Evolutionary conservation across 169 alveolate species (phyloP).

Genomic region (Babesia caballi): DNA sequence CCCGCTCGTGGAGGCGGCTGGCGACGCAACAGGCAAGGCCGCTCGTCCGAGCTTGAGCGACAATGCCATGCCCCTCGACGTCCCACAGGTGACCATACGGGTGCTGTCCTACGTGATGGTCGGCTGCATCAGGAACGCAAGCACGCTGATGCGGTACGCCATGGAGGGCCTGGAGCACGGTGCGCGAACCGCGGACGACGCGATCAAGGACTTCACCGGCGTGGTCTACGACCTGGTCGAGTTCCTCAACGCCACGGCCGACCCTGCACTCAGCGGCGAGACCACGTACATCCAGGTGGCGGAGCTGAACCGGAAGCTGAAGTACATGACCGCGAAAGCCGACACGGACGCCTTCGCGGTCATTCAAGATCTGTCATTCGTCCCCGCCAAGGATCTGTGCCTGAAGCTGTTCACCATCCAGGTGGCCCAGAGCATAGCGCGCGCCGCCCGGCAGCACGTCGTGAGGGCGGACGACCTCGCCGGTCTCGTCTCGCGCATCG

Average conservation of each 20-base stretch:
- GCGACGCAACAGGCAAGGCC: not conserved
- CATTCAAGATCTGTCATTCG: not conserved
- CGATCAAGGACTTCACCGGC: conserved; percentile 28
- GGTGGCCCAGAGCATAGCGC: conserved; percentile 29
- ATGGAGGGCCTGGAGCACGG: conserved; percentile 31
- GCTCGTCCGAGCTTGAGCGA: not conserved
- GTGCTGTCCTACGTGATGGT: conserved; percentile 42
- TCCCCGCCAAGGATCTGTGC: conserved; percentile 44
- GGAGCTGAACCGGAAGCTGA: conserved; percentile 16
- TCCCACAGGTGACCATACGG: conserved; percentile 1
- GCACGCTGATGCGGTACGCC: conserved; percentile 13
- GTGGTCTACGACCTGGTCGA: conserved; percentile 39
- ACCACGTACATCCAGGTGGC: conserved; percentile 1
- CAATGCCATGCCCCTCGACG: not conserved
- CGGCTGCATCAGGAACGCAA: conserved; percentile 15
- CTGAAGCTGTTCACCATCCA: conserved; percentile 52
- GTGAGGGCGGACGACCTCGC: conserved; percentile 1
- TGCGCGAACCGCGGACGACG: not conserved
- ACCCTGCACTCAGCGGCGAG: conserved; percentile 18
- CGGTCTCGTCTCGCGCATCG: conserved; percentile 5
- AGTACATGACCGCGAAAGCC: not conserved
- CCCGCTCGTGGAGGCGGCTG: not conserved
- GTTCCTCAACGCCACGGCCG: conserved; percentile 26
- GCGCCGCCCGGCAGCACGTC: not conserved
- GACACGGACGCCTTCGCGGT: not conserved